A percentile compares a stretch with the other conserved stretches of the same genome.
Evolutionary conservation across 495 filamentous ascomycete genomes (phyloP).

Genomic region (Penicillium antarcticum): DNA sequence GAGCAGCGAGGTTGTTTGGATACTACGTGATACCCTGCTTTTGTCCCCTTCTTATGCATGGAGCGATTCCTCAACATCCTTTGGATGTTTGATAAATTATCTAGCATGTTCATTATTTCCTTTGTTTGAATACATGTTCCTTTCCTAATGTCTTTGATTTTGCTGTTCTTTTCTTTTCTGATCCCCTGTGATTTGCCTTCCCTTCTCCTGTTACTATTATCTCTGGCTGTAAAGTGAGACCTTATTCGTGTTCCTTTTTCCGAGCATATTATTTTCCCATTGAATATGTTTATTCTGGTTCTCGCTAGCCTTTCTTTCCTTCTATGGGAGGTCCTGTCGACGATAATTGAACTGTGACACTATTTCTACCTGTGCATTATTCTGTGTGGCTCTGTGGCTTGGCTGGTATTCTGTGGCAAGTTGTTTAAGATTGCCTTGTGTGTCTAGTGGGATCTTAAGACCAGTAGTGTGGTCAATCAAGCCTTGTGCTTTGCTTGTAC

Average conservation of each 20-base stretch:
- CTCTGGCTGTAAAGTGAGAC: slow-evolving; percentile 42
- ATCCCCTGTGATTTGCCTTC: slow-evolving; percentile 21
- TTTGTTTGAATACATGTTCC: slow-evolving; percentile 37
- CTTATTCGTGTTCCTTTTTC: slow-evolving; percentile 14
- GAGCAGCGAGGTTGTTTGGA: slow-evolving; percentile 43
- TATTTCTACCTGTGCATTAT: slow-evolving; percentile 5
- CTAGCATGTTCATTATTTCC: slow-evolving; percentile 34
- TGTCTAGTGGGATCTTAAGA: not conserved
- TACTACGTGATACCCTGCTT: slow-evolving; percentile 48
- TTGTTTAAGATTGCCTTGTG: not conserved
- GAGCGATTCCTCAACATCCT: slow-evolving; percentile 30
- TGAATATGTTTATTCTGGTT: not conserved
- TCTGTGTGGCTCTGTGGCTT: not conserved
- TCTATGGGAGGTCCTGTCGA: slow-evolving; percentile 20
- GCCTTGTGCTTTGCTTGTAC: no score
- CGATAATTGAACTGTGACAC: slow-evolving; percentile 25
- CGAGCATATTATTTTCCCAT: slow-evolving; percentile 12
- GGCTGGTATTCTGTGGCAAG: not conserved
- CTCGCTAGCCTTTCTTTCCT: slow-evolving; percentile 13
- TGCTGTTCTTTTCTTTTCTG: slow-evolving; percentile 8
- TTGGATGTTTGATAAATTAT: slow-evolving; percentile 30
- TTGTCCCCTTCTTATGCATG: slow-evolving; percentile 39
- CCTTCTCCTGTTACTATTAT: slow-evolving; percentile 39
- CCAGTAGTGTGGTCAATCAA: slow-evolving; percentile 2
- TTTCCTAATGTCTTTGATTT: slow-evolving; percentile 31